Evolutionary conservation across 768 basidiomycete species (phyloP), one percentile per base, ranked within the genome.

Genomic region (Rhizopogon vinicolor): DNA sequence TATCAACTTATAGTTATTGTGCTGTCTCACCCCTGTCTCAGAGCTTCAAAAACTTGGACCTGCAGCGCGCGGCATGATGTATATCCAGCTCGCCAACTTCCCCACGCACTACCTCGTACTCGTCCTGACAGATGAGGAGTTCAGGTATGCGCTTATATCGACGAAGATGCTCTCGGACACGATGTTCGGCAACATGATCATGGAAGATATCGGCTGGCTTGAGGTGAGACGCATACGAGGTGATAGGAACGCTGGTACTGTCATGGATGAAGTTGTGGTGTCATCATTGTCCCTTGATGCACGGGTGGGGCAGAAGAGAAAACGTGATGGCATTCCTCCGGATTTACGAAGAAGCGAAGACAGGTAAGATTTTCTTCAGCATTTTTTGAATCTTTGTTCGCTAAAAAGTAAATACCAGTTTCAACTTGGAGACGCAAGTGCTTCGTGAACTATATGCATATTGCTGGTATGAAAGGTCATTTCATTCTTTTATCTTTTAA

Each of bases 41-140:
- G 93, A 95, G 65, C 55, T 85, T 42, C 68, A 69, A 18, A 92
- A 92, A 64, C 77, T 93, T 49, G 92, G 93, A 0, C 72, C 80
- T 1, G 68, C 79, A 13, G 76, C 79, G 19, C 82, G 83, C 44
- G 82, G 80, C 40, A 81, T 71, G 43, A 75, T 94, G 25, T 93
- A 85, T 68, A 87, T 94, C 58, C 86, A 89, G 62, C 78, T 95
- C 7, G 66, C 84, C 41, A 87, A 82, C 55, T 92, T 91, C 64
- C 85, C 88, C 1, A 79, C 74, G 44, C 89, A 95, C 66, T 93
- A 92, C 66, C 83, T 97, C 41, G 90, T 92, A 10, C 78, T 95
- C 25, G 86, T 93, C 41, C 82, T 93, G 58, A 84, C 85, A 0
- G 87, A 92, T 56, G 78, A 85, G 44, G 82, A 85, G 51, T 87